Percentiles rank a stretch among this genome's conserved stretches.
These are phyloP conservation scores for Aspergillus amoenus DNA, from an alignment of 2,329 filamentous ascomycete genomes.

Conservation along the genomic window DNA sequence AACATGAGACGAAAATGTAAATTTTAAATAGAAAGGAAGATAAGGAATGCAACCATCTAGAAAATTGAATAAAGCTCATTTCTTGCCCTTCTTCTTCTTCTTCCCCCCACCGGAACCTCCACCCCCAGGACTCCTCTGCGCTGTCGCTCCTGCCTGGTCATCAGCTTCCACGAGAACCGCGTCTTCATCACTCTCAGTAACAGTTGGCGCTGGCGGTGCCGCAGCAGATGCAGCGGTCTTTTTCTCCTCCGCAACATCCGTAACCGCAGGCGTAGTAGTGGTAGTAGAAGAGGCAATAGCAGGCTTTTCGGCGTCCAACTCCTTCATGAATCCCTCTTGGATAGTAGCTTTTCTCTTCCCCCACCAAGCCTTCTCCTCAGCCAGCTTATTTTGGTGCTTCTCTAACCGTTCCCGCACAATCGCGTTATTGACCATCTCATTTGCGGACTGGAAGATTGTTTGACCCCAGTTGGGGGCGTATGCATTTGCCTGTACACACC, in stretches of 20 bases:
- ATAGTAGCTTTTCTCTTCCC: constrained; percentile 75
- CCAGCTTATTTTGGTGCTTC: constrained; percentile 69
- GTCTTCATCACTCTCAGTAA: constrained; percentile 64
- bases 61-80: constrained; percentile 25
- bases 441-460: constrained; percentile 93
- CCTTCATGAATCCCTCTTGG: constrained; percentile 76
- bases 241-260: constrained; percentile 12
- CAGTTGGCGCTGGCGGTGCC: constrained; percentile 22
- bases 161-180: constrained; percentile 73
- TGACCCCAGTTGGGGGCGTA: constrained; percentile 87
- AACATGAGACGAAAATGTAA: constrained; percentile 5
- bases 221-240: constrained; percentile 2
- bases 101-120: constrained; percentile 18
- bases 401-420: constrained; percentile 71
- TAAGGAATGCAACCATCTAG: not conserved
- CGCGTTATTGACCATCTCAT: constrained; percentile 88
- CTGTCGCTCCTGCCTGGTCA: constrained; percentile 39
- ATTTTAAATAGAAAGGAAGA: not conserved
- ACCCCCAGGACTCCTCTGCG: constrained; percentile 12
- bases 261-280: constrained; percentile 14
- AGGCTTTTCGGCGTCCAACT: constrained; percentile 56
- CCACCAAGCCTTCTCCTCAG: constrained; percentile 87
- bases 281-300: constrained; percentile 11
- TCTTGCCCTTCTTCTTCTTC: constrained; percentile 51
- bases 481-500: constrained; percentile 73